Evolutionary conservation across 2,329 filamentous ascomycete genomes (phyloP), one percentile per base, ranked within the genome.

Genomic region (Teratosphaeria pseudoeucalypti): DNA sequence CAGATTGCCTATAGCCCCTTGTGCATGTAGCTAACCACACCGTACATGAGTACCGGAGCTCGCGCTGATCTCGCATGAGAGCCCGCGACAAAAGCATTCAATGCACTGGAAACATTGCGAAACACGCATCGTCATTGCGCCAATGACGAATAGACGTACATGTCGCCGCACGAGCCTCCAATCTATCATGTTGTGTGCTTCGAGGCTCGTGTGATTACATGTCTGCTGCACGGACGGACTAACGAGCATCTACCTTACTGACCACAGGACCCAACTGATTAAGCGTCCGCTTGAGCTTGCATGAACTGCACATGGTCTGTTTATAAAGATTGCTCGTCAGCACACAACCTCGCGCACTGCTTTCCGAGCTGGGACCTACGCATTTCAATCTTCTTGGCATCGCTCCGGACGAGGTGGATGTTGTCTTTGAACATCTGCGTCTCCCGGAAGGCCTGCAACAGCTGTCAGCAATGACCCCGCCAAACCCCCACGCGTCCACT

Each of bases 381-480:
- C 60, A 61, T 59, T 6, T 56, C 55, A 34, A 59, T 53, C 54
- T 59, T 59, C 60, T 61, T 61, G 27, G 57, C n/a, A 29, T 19
- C 32, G 11, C 60, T 47, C 23, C 57, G 54, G 57, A 61, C 19
- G 39, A 59, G 34, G 27, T 56, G 52, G 39, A 80, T 75, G 16
- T 73, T 70, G 26, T 73, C 68, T 37, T 65, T 68, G 66, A 82
- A 83, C 29, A 68, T 72, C 62, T 75, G 70, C 32, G 76, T 77
- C 63, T 78, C 71, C 58, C 75, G 71, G 34, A 75, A 80, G 19
- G 53, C 53, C 53, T 54, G 27, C 43, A 54, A 34, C 23, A 11
- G n/a, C 27, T 26, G 6, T 54, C 53, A 54, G 53, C 53, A 43
- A 14, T 14, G 16, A n/a, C 12, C 12, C 37, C 12, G 37, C 2